Evolutionary conservation across 495 filamentous ascomycete species (phyloP), one percentile per base, ranked within the genome.

Genomic region (Cercophora scortea): DNA sequence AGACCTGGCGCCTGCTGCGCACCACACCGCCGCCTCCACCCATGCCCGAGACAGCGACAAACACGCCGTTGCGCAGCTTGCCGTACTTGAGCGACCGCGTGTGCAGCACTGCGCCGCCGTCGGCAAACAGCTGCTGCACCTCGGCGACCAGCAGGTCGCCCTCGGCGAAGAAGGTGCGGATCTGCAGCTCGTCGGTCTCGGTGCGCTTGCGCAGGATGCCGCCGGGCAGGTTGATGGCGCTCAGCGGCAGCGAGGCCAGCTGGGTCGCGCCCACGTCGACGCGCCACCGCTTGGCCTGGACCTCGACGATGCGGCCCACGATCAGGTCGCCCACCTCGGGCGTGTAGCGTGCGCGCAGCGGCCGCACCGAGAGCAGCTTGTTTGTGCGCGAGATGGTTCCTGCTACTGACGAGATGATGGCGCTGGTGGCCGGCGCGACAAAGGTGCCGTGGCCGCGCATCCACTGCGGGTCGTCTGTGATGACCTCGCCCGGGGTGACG

Each of bases 311-410:
- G 52, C 93, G 84, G 39, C 93, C 94, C 6, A 98, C 84, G 4
- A 98, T 88, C 3, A 97, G 77, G 69, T 98, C 93, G 52, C 93
- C 93, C 55, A 98, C 95, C 66, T 95, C 90, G 32, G 93, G 93
- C 0, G 81, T 88, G 71, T 98, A 98, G 38, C 94, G 86, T n/a
- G 93, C 88, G 44, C 89, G 87, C 2, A 98, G 75, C 0, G 93
- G 90, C 3, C 80, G 79, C 40, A 98, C 87, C 34, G 88, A 94
- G 45, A 98, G 83, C 4, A 98, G 80, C 68, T 97, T 98, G 78
- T 98, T 98, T 52, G 90, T 95, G 57, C 89, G 90, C 46, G 84
- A 81, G 6, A 96, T 70, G 16, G 83, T 91, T 62, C 93, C 93
- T 6, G 89, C 88, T 33, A 98, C 83, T 0, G 92, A 92, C 41